Evolutionary conservation across 805 yeast species (phyloP).

Genomic region (Wickerhamomyces bovis): DNA sequence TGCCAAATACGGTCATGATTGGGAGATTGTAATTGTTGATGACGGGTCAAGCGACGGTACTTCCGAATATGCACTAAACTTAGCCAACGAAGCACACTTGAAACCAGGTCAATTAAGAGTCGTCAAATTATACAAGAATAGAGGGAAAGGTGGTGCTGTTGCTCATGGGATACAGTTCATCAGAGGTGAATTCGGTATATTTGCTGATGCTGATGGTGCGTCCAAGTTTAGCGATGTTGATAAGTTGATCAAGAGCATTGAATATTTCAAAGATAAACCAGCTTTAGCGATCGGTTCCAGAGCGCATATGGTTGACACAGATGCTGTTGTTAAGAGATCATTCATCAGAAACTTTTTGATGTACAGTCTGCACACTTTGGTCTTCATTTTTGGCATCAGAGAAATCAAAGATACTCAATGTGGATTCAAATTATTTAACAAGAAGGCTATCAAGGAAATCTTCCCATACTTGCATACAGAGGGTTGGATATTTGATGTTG

Average conservation of each 20-base stretch:
- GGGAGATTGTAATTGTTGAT: conserved; percentile 83
- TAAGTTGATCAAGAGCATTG: conserved; percentile 42
- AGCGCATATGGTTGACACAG: conserved; percentile 94
- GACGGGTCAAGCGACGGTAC: conserved; percentile 90
- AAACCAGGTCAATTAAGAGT: conserved; percentile 62
- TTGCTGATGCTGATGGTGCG: conserved; percentile 99
- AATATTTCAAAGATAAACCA: conserved; percentile 27
- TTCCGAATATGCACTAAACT: conserved; percentile 58
- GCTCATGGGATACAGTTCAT: conserved; percentile 81
- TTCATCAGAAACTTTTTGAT: conserved; percentile 83
- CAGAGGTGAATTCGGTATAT: conserved; percentile 67
- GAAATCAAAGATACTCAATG: conserved; percentile 91
- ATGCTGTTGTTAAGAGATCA: conserved; percentile 93
- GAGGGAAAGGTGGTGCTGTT: conserved; percentile 98
- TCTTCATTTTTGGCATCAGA: conserved; percentile 84
- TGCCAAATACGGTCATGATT: conserved; percentile 31
- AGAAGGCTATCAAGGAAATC: conserved; percentile 53
- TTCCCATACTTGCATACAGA: conserved; percentile 94
- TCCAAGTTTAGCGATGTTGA: conserved; percentile 67
- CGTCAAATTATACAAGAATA: conserved; percentile 60
- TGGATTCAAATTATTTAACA: conserved; percentile 90
- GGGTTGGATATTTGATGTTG: conserved; percentile 98
- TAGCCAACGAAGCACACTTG: conserved; percentile 42
- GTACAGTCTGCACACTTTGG: conserved; percentile 86
- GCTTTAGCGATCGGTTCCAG: conserved; percentile 86